Conservation (phyloP, 129 eudicot genomes). For the Tagetes erecta region DNA sequence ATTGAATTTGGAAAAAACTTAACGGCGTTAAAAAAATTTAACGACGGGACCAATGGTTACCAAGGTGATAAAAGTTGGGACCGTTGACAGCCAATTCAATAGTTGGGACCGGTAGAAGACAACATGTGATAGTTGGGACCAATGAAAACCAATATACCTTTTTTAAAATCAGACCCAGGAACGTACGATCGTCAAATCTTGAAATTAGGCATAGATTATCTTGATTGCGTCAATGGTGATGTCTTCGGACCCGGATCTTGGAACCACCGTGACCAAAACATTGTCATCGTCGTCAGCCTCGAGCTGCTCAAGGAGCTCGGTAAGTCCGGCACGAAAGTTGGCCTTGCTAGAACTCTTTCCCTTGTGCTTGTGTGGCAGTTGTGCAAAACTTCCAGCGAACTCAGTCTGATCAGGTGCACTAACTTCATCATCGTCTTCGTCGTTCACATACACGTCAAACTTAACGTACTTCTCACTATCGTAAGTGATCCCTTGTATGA, state of each 20-base stretch:
- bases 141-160: too few species aligned
- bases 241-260: conserved; percentile 41
- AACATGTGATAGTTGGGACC: too few species aligned
- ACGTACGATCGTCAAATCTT: conserved; percentile 15
- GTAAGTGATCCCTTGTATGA: conserved; percentile 48
- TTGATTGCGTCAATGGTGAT: conserved; percentile 53
- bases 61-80: too few species aligned
- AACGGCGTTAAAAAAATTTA: too few species aligned
- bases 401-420: conserved; percentile 55
- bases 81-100: too few species aligned
- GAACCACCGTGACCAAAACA: conserved; percentile 50
- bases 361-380: conserved; percentile 45
- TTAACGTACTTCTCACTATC: conserved; percentile 45
- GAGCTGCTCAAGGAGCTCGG: conserved; percentile 59
- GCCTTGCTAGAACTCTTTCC: conserved; percentile 38
- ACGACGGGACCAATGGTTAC: too few species aligned
- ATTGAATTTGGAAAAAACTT: too few species aligned
- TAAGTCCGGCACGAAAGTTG: conserved; percentile 49
- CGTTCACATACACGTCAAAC: conserved; percentile 62
- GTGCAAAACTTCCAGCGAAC: conserved; percentile 62
- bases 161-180: background rate
- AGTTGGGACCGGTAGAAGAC: too few species aligned
- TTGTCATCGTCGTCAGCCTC: conserved; percentile 57
- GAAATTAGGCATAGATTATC: conserved; percentile 34
- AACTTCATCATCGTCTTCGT: conserved; percentile 48